Evolutionary conservation across 139 green algal species (phyloP).

Genomic region (Volvox reticuliferus): DNA sequence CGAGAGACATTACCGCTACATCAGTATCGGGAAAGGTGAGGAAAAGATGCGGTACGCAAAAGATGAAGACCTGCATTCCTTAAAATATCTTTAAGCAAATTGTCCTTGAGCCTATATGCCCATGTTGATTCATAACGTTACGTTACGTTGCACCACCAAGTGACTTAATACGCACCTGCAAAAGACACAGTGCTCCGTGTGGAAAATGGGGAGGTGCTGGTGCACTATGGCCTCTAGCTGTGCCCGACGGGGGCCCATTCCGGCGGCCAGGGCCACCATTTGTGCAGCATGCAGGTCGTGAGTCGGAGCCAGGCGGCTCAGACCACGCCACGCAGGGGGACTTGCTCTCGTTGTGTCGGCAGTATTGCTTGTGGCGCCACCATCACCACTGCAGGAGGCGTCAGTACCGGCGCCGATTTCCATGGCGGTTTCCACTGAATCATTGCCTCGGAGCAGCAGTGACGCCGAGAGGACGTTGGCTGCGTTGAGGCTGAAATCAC

Average conservation of each 20-base stretch:
- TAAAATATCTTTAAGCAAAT: too few species aligned
- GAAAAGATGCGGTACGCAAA: not conserved
- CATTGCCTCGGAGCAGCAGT: constrained; percentile 64
- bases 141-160: too few species aligned
- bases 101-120: too few species aligned
- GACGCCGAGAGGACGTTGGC: constrained; percentile 79
- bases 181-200: constrained; percentile 93
- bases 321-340: not conserved
- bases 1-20: not conserved
- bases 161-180: constrained; percentile 59
- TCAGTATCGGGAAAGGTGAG: not conserved
- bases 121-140: too few species aligned
- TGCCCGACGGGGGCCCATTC: constrained; percentile 1
- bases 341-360: too few species aligned
- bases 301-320: constrained; percentile 66
- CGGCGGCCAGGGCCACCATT: constrained; percentile 54
- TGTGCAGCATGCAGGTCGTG: constrained; percentile 87
- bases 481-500: constrained; percentile 90
- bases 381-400: not conserved
- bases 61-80: too few species aligned
- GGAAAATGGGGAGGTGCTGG: constrained; percentile 91
- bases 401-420: too few species aligned
- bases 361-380: not conserved
- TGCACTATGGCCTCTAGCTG: constrained; percentile 84
- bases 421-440: too few species aligned